Evolutionary conservation across 257 asterid genomes (phyloP).

Genomic region (Solanum tarijense): DNA sequence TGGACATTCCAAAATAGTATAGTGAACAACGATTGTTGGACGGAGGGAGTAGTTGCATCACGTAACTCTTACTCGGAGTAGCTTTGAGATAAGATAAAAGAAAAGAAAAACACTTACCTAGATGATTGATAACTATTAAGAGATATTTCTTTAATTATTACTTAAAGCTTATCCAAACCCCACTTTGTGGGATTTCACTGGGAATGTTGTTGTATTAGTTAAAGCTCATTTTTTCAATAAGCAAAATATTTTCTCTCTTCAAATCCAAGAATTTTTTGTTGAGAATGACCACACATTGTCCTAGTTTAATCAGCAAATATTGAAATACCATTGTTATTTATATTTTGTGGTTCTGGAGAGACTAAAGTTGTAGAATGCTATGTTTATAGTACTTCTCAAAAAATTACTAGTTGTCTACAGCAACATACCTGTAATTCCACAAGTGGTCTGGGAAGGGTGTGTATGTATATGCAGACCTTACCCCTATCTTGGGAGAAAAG

Average conservation of each 20-base stretch:
- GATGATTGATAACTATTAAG: background rate
- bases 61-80: background rate
- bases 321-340: background rate
- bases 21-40: background rate
- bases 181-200: background rate
- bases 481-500: background rate
- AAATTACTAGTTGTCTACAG: background rate
- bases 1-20: background rate
- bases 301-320: background rate
- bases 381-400: background rate
- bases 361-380: background rate
- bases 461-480: background rate
- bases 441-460: background rate
- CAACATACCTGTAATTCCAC: background rate
- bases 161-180: background rate
- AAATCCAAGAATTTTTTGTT: background rate
- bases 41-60: background rate
- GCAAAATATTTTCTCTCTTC: background rate
- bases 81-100: background rate
- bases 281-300: background rate
- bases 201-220: background rate
- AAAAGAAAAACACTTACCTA: background rate
- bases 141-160: background rate
- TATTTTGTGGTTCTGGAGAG: background rate
- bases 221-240: background rate